Evolutionary conservation across 2,329 filamentous ascomycete species (phyloP).

Genomic region (Neurospora sp.): DNA sequence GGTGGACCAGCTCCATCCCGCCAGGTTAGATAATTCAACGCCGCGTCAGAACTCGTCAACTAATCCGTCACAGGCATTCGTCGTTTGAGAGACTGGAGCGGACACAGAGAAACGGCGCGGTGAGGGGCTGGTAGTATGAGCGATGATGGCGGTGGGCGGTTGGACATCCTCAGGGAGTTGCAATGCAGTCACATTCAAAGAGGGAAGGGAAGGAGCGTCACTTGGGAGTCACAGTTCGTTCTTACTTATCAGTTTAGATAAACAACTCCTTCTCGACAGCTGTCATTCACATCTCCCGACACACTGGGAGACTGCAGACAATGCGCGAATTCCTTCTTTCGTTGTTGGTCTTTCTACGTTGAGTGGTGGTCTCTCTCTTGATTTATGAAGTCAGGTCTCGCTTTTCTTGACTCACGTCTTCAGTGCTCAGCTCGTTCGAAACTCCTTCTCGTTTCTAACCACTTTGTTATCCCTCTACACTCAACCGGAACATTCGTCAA

Average conservation of each 20-base stretch:
- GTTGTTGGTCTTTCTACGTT: no score
- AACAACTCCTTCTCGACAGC: background rate
- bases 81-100: background rate
- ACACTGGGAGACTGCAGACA: background rate
- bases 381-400: no score
- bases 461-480: no score
- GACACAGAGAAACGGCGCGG: background rate
- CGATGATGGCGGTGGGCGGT: fast-evolving
- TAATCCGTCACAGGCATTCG: background rate
- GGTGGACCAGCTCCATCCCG: background rate
- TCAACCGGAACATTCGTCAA: no score
- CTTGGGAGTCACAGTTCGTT: background rate
- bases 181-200: background rate
- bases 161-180: fast-evolving
- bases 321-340: no score
- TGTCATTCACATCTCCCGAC: conserved; percentile 1
- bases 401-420: no score
- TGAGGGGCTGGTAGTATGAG: background rate
- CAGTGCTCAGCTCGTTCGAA: no score
- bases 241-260: background rate
- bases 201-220: background rate
- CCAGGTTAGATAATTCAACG: background rate
- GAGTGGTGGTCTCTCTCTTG: no score
- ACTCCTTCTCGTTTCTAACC: no score
- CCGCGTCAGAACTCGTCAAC: background rate